Evolutionary conservation across 306 rosid genomes (phyloP), one percentile per base, ranked within the genome.

Genomic region (cucumber (Cucumis sativus)): DNA sequence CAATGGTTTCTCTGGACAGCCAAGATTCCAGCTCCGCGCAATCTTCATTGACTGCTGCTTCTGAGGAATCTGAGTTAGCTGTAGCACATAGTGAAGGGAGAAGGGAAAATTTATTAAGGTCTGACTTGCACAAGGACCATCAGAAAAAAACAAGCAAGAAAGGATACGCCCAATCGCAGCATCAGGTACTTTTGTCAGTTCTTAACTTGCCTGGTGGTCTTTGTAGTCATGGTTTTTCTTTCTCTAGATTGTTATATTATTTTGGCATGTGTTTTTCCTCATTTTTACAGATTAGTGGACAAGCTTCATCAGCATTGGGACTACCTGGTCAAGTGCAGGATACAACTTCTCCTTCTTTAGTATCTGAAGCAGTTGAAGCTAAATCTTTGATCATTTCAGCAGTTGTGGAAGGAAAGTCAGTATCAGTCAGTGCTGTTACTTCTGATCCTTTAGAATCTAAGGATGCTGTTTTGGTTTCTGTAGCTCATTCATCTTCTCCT

Each of bases 41-140:
- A 33, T 77, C 79, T 78, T 58, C 83, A 78, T 72, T 83, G 8
- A 61, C 79, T 83, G 74, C 78, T 18, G 57, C 62, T 75, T 30
- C 68, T 12, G 92, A 74, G 65, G 91, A 87, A 62, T 73, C 86
- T 78, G 80, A 78, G 70, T 68, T 83, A 23, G 83, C 63, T 85
- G 80, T 77, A 69, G 58, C 80, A 41, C 74, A 57, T 78, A 80
- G 77, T 82, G 93, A 92, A 78, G 81, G 83, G 56, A 87, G 83
- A 64, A 81, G 78, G 75, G 97, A 92, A 80, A 79, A 84, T 37
- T 81, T 89, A 77, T 81, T 83, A 17, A 85, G 83, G 79, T 87
- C 97, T 12, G 87, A 87, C 87, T 86, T 91, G 69, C 75, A 85
- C 58, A 87, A 85, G 80, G 97, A 96, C 78, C 84, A 86, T 79